A percentile compares a stretch with the other conserved stretches of the same genome.
Conservation (phyloP, 768 basidiomycete species). For the Candolleomyces eurysporus region DNA sequence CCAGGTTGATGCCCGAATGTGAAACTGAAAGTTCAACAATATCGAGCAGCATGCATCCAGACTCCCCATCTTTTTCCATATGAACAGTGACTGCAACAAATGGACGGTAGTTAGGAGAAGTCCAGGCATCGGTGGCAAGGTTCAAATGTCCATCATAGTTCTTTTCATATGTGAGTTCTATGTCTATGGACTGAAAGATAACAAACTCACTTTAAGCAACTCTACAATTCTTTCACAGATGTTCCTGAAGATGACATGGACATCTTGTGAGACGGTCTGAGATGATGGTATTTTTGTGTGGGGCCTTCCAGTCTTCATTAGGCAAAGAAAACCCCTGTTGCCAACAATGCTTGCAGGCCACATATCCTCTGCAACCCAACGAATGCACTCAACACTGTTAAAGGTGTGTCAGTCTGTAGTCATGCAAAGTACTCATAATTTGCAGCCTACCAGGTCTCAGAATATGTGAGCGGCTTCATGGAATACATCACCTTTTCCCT, state of each 20-base stretch:
- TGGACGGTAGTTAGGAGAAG: too few relatives aligned
- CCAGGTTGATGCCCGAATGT: slow-evolving; percentile 33
- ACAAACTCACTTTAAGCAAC: not conserved
- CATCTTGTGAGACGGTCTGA: not conserved
- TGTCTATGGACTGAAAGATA: too few relatives aligned
- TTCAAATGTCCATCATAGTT: too few relatives aligned
- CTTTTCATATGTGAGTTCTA: too few relatives aligned
- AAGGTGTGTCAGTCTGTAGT: too few relatives aligned
- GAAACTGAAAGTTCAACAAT: slow-evolving; percentile 35
- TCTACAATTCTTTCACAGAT: not conserved
- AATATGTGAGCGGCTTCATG: too few relatives aligned
- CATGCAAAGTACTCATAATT: too few relatives aligned
- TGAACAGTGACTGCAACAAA: too few relatives aligned
- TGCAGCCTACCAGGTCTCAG: too few relatives aligned
- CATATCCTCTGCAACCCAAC: not conserved
- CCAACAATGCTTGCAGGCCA: not conserved
- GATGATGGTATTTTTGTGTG: not conserved
- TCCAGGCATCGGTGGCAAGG: too few relatives aligned
- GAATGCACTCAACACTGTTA: not conserved
- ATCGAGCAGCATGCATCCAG: slow-evolving; percentile 22
- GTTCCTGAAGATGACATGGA: not conserved
- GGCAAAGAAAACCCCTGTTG: not conserved
- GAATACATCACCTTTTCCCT: too few relatives aligned
- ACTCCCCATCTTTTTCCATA: too few relatives aligned
- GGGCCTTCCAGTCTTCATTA: not conserved